Evolutionary conservation across 2,329 filamentous ascomycete species (phyloP), one percentile per base, ranked within the genome.

Genomic region (Calycina marina): DNA sequence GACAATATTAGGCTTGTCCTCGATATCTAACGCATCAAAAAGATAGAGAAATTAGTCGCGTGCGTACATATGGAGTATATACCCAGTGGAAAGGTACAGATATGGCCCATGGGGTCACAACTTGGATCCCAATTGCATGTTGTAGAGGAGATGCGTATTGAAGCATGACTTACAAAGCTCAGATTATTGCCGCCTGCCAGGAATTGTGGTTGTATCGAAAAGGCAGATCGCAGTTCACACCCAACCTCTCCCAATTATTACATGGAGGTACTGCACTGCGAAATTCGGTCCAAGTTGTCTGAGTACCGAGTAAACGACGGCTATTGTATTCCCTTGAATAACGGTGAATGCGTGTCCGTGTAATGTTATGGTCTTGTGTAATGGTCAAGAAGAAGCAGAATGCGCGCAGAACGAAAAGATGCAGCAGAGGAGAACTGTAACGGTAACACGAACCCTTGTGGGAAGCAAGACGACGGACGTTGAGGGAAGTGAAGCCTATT

Each of bases 141-240:
- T n/a, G n/a, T n/a, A n/a, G n/a, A n/a, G n/a, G n/a, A n/a, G n/a
- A n/a, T n/a, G n/a, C n/a, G n/a, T n/a, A n/a, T n/a, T n/a, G 18
- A 29, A 18, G 8, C 12, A 15, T 8, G 14, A 50, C 49, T 45
- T 40, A 52, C 49, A 46, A 35, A 41, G 40, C 26, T 30, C 40
- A 46, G 41, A 44, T 42, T 48, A 39, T 47, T 48, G 33, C 43
- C 43, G 42, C 45, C 46, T 39, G 38, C 43, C 43, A 43, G 40
- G 43, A 40, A 34, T 45, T 45, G 40, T 41, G 36, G 36, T 45
- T 41, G 45, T 50, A 44, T 45, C 8, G 27, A n/a, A 44, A 51
- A 47, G 50, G 50, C 48, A 45, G 46, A 48, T 50, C 43, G 48
- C 39, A 38, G 39, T 51, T 44, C 42, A 47, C 45, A 41, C 49